A percentile compares a stretch with the other conserved stretches of the same genome.
Conservation (phyloP, 306 rosid species). For the Purshia tridentata region DNA sequence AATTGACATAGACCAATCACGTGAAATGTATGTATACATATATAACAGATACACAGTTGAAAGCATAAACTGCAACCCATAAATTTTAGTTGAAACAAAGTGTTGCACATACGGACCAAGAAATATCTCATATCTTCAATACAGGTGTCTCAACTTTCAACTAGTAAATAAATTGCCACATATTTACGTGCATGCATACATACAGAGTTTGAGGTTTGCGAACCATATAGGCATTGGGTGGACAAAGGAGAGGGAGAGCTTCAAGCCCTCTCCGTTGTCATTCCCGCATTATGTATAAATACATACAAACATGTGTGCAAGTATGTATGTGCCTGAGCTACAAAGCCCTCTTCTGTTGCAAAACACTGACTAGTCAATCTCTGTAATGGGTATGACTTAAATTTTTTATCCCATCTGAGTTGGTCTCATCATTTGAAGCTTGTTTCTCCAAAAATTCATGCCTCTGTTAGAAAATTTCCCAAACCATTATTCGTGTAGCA, state of each 20-base stretch:
- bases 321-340: not conserved
- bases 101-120: not conserved
- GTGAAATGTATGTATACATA: not conserved
- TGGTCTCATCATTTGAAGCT: not conserved
- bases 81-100: not conserved
- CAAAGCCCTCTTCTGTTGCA: not conserved
- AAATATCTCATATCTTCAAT: not conserved
- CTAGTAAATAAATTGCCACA: not conserved
- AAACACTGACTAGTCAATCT: not conserved
- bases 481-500: not conserved
- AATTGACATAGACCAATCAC: conserved; percentile 16
- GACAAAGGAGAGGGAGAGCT: not conserved
- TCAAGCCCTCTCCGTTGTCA: not conserved
- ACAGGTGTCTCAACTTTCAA: conserved; percentile 1
- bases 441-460: not conserved
- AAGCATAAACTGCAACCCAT: conserved; percentile 5
- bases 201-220: not conserved
- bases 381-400: not conserved
- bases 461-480: not conserved
- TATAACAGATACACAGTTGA: not conserved
- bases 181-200: not conserved
- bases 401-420: not conserved
- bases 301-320: not conserved
- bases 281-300: not conserved
- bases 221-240: not conserved